These are phyloP conservation scores for Trichophyton simii DNA, from an alignment of 2,329 filamentous ascomycete species.

Conservation along the genomic window DNA sequence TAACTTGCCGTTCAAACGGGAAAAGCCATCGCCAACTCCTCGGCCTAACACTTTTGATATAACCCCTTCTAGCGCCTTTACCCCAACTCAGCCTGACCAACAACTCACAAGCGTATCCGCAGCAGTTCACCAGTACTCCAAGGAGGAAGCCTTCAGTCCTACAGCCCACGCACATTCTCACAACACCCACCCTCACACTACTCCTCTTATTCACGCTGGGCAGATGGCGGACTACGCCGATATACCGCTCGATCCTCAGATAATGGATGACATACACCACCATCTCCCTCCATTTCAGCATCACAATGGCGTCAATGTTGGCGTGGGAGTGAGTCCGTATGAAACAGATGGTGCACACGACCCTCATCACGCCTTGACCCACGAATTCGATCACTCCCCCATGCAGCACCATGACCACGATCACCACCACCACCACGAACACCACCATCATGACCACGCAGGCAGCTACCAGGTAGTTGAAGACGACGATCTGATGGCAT, in stretches of 20 bases:
- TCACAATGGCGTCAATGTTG: conserved; percentile 25
- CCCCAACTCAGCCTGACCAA: conserved; percentile 9
- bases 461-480: conserved; percentile 32
- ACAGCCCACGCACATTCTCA: neutral
- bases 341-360: conserved; percentile 16
- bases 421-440: conserved; percentile 21
- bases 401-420: conserved; percentile 28
- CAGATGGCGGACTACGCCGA: conserved; percentile 34
- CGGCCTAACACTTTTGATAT: conserved; percentile 9
- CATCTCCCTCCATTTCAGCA: conserved; percentile 32
- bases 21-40: conserved; percentile 5
- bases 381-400: conserved; percentile 27
- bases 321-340: conserved; percentile 17
- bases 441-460: conserved; percentile 25
- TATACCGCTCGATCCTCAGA: conserved; percentile 49
- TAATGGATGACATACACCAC: conserved; percentile 43
- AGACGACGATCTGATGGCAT: conserved; percentile 28
- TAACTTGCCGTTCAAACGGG: conserved; percentile 14
- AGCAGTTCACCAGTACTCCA: conserved; percentile 13
- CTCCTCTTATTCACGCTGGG: conserved; percentile 26
- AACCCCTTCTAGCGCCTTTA: conserved; percentile 9
- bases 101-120: conserved; percentile 8
- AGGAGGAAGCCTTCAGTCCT: conserved; percentile 22
- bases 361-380: conserved; percentile 22
- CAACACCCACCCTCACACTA: conserved; percentile 7